Conservation (phyloP, 495 filamentous ascomycete genomes). For the Aspergillus asperescens region DNA sequence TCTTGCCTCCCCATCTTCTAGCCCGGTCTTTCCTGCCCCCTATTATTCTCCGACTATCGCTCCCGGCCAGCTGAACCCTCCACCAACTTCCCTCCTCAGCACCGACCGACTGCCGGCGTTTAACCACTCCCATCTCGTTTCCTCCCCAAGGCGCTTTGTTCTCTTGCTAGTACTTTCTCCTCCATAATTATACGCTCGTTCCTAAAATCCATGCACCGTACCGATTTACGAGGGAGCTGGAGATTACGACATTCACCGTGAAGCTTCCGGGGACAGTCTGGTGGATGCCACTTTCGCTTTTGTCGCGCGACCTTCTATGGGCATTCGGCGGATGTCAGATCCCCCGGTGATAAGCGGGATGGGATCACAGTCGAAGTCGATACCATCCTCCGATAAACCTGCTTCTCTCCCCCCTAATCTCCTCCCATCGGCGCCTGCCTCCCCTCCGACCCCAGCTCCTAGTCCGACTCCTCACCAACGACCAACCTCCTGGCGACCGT, state of each 20-base stretch:
- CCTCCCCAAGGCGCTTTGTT: background rate
- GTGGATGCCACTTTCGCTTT: slow-evolving; percentile 16
- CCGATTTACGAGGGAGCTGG: slow-evolving; percentile 1
- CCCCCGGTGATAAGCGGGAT: slow-evolving; percentile 28
- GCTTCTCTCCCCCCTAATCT: slow-evolving; percentile 54
- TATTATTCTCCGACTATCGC: slow-evolving; percentile 15
- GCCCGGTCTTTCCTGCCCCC: slow-evolving; percentile 4
- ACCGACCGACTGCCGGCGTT: slow-evolving; percentile 12
- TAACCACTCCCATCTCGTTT: slow-evolving; percentile 12
- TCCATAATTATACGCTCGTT: slow-evolving; percentile 3
- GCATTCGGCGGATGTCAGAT: slow-evolving; percentile 30
- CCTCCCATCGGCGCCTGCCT: slow-evolving; percentile 61
- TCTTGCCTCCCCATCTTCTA: background rate
- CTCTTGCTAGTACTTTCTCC: slow-evolving; percentile 2
- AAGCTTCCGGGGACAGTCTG: slow-evolving; percentile 9
- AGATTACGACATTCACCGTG: slow-evolving; percentile 13
- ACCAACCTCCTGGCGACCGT: slow-evolving; percentile 53
- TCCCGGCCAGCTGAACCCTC: slow-evolving; percentile 10
- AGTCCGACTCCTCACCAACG: slow-evolving; percentile 61
- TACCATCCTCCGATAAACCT: slow-evolving; percentile 49
- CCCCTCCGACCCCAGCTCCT: slow-evolving; percentile 64
- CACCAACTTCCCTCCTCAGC: slow-evolving; percentile 3
- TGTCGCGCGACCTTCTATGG: slow-evolving; percentile 22
- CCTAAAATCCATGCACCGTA: slow-evolving; percentile 15
- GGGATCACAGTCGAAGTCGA: slow-evolving; percentile 41